Base-by-base conservation (phyloP, 169 alveolate species). In the Toxoplasma gondii region DNA sequence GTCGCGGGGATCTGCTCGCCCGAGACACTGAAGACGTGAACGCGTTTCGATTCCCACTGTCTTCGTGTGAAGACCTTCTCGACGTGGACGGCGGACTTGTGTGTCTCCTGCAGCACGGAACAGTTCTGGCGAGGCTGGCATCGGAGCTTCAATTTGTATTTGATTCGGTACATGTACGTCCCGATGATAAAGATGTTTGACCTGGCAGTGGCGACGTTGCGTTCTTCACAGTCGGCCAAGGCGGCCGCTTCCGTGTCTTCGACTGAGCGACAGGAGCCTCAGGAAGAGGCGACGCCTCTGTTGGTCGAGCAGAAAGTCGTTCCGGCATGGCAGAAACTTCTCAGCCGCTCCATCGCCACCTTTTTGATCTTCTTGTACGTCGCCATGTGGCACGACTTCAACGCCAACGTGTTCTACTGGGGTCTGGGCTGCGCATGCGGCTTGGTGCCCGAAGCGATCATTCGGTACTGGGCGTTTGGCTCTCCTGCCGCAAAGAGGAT, bases 91-190 rank as follows among this genome's bases (percentile, higher is more conserved):
- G 58, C 58, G 27, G 12, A 29, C 16, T 22, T 88, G 43, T 49
- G 38, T 49, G 24, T 54, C 17, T 36, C 64, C 53, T 88, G 12
- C 93, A 64, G 88, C 88, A 82, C 88, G 39, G 88, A 82, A 64
- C 97, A 97, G 4, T 97, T 97, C 92, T 97, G 98, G 98, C 95
- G 98, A 87, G 91, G 95, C 34, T 97, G 98, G 98, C 98, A 96
- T 94, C 95, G 98, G 96, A 91, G 97, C 45, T 97, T 96, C 93
- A 97, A 97, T 94, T 86, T 96, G 53, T 97, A 98, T 97, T 53
- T 96, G 49, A 94, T 96, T 17, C 95, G 98, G 58, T 97, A 97
- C 91, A 95, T 97, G 54, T 96, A 96, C 94, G 87, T 96, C 58
- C 98, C 98, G 41, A 92, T 96, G 82, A 97, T 97, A 64, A 97